These are phyloP conservation scores for Solanum chacoense DNA, from an alignment of 305 asterid genomes.

Conservation along the genomic window DNA sequence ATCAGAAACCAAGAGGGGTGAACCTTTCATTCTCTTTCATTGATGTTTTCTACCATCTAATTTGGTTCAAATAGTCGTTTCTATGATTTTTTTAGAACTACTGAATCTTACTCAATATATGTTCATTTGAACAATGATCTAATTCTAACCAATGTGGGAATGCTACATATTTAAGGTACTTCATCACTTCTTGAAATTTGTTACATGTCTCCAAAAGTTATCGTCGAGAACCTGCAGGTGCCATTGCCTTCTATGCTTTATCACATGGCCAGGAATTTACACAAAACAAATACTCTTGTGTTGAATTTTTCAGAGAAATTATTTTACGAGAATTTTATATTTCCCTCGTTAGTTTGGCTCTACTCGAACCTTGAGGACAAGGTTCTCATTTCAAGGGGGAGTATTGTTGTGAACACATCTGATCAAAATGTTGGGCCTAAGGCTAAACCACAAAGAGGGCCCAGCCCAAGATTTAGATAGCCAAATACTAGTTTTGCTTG, in stretches of 20 bases:
- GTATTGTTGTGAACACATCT: no score
- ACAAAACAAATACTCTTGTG: neutral
- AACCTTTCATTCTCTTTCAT: neutral
- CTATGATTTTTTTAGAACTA: neutral
- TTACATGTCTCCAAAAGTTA: neutral
- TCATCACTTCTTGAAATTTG: neutral
- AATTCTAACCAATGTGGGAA: neutral
- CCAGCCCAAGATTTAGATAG: no score
- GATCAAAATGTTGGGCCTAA: no score
- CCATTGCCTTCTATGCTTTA: neutral
- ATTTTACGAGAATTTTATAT: neutral
- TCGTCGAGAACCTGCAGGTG: neutral
- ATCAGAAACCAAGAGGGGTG: neutral
- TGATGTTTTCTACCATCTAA: neutral
- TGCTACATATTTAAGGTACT: neutral
- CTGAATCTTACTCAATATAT: neutral
- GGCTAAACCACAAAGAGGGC: no score
- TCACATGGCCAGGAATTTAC: neutral
- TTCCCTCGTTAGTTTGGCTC: neutral
- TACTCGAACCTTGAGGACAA: neutral
- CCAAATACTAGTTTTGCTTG: no score
- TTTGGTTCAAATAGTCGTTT: no score
- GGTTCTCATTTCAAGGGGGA: no score
- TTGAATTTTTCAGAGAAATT: neutral
- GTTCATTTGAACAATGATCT: neutral